phyloP scores from a whole-genome alignment of 1,284 basidiomycete genomes.

The Ustilago vetiveriae region DNA sequence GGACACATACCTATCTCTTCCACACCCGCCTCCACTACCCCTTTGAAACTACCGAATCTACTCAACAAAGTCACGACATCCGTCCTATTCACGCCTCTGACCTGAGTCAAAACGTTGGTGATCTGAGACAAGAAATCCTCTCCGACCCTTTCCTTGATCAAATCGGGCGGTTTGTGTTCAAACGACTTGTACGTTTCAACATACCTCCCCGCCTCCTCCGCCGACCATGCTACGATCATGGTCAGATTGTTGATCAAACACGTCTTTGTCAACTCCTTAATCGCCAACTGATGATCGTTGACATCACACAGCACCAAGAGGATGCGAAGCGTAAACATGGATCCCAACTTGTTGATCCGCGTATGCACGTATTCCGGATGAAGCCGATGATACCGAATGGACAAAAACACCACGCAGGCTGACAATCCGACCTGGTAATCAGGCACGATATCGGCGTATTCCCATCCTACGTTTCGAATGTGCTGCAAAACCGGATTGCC shows the following conservation, averaged over 20 bases:
- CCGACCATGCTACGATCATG: conserved; percentile 86
- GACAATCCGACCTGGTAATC: conserved; percentile 71
- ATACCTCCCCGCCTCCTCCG: conserved; percentile 90
- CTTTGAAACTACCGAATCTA: conserved; percentile 22
- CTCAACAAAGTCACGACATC: conserved; percentile 89
- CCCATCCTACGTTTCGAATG: conserved; percentile 88
- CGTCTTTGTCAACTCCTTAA: conserved; percentile 88
- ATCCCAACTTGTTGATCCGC: conserved; percentile 85
- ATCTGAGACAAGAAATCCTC: conserved; percentile 85
- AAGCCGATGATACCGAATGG: conserved; percentile 91
- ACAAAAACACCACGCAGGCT: conserved; percentile 68
- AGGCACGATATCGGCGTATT: conserved; percentile 90
- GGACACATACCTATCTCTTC: conserved; percentile 84
- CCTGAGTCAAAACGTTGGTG: conserved; percentile 84
- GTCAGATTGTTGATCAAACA: conserved; percentile 87
- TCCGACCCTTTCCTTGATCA: conserved; percentile 91
- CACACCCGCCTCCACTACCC: conserved; percentile 67
- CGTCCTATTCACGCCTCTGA: conserved; percentile 95
- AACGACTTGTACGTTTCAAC: conserved; percentile 90
- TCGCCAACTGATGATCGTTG: conserved; percentile 86
- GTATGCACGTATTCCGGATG: conserved; percentile 97
- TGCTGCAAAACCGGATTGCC: conserved; percentile 86
- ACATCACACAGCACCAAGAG: conserved; percentile 93
- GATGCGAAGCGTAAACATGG: conserved; percentile 83
- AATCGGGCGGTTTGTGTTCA: conserved; percentile 89